Conservation (phyloP, 148 eudicot species). For the Rhododendron ovatum region DNA sequence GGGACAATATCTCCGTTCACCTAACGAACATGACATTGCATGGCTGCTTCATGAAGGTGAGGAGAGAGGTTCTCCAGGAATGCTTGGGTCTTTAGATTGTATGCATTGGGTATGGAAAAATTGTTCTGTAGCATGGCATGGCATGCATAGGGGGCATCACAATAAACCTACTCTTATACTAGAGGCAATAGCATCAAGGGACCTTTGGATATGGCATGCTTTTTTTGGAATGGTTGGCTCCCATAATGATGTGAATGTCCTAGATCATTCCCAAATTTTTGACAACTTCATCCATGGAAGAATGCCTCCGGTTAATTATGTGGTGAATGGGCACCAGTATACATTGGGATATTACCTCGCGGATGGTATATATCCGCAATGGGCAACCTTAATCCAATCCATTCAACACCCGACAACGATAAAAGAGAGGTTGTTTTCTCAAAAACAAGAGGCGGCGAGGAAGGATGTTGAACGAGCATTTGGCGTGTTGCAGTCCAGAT, state of each 20-base stretch:
- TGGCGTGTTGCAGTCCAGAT: background rate
- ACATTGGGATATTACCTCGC: background rate
- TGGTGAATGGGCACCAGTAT: background rate
- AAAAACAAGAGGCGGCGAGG: background rate
- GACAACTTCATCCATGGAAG: background rate
- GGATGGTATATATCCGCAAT: no score
- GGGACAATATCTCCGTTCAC: no score
- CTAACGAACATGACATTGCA: no score
- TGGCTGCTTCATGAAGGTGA: no score
- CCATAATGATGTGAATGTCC: background rate
- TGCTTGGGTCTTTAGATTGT: no score
- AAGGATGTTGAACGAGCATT: background rate
- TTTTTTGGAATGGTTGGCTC: background rate
- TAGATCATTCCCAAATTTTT: background rate
- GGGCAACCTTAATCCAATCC: background rate
- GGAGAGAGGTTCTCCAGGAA: no score
- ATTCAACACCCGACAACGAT: background rate
- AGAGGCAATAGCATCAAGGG: no score
- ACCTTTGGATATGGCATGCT: background rate
- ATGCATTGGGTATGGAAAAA: no score
- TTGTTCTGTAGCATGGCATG: no score
- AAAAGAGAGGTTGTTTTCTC: background rate
- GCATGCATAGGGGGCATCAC: no score
- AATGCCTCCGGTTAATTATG: background rate
- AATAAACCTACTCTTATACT: no score